These are phyloP conservation scores for Podila clonocystis DNA, from an alignment of 192 early-diverging fungal species.

Conservation along the genomic window DNA sequence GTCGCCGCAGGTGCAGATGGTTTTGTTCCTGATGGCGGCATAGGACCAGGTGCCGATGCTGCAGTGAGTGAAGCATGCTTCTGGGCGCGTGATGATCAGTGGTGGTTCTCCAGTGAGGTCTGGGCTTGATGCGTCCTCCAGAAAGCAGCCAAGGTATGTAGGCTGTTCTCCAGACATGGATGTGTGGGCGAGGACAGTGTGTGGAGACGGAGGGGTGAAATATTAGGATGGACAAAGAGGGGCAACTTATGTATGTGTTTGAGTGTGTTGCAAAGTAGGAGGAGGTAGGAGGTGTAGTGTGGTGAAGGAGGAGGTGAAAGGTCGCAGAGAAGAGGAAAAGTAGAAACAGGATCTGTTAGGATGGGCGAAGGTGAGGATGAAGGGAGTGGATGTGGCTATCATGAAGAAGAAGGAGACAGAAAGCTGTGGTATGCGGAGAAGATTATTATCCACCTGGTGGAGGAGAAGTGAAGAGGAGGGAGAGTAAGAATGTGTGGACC, in stretches of 20 bases:
- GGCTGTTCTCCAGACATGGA: conserved; percentile 14
- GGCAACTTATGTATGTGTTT: not conserved
- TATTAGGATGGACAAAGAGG: not conserved
- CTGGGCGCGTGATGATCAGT: conserved; percentile 27
- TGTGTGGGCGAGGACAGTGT: not conserved
- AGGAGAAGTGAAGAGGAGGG: not conserved
- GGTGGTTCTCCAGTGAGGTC: conserved; percentile 42
- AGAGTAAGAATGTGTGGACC: not conserved
- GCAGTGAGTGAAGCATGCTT: conserved; percentile 46
- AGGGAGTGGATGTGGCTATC: not conserved
- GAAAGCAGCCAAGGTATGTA: conserved; percentile 33
- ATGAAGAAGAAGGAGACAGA: not conserved
- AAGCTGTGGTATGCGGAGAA: not conserved
- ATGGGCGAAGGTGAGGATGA: not conserved
- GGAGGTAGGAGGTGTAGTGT: not conserved
- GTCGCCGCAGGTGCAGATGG: conserved; percentile 47
- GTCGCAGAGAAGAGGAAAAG: not conserved
- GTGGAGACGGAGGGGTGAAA: not conserved
- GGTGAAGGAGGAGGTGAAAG: not conserved
- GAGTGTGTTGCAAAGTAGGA: not conserved
- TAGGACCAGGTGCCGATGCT: conserved; percentile 40
- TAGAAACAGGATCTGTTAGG: not conserved
- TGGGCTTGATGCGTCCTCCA: conserved; percentile 16
- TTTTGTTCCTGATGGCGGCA: conserved; percentile 37
- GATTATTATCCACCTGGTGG: not conserved